Evolutionary conservation across 176 grass and related monocot genomes (phyloP).

Genomic region (Carex myosuroides): DNA sequence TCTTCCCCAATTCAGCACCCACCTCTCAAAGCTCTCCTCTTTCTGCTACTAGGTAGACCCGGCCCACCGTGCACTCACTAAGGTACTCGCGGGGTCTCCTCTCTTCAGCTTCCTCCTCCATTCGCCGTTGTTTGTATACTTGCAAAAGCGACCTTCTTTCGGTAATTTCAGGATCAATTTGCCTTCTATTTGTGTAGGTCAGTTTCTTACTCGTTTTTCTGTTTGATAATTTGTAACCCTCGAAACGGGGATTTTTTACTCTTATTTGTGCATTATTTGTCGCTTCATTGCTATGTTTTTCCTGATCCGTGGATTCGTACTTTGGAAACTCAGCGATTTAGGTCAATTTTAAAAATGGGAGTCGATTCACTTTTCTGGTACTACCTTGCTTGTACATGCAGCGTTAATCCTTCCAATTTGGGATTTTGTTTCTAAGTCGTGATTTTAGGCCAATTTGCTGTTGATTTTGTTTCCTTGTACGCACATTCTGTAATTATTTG

Average conservation of each 20-base stretch:
- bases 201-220: neutral
- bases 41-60: neutral
- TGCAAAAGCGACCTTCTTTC: neutral
- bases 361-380: constrained; percentile 5
- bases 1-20: constrained; percentile 12
- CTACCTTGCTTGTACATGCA: neutral
- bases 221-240: neutral
- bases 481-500: neutral
- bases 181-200: neutral
- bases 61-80: neutral
- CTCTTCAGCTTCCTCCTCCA: neutral
- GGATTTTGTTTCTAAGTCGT: neutral
- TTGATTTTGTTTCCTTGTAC: neutral
- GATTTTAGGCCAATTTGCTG: neutral
- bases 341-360: neutral
- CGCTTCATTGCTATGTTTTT: neutral
- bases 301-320: neutral
- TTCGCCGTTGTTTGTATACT: constrained; percentile 1
- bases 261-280: neutral
- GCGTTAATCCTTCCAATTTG: neutral
- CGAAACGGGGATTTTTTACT: neutral
- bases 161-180: neutral
- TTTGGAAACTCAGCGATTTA: neutral
- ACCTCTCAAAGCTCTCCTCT: neutral
- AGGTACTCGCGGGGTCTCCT: neutral